Evolutionary conservation across 2,329 filamentous ascomycete genomes (phyloP).

Genomic region (Colletotrichum chrysophilum): DNA sequence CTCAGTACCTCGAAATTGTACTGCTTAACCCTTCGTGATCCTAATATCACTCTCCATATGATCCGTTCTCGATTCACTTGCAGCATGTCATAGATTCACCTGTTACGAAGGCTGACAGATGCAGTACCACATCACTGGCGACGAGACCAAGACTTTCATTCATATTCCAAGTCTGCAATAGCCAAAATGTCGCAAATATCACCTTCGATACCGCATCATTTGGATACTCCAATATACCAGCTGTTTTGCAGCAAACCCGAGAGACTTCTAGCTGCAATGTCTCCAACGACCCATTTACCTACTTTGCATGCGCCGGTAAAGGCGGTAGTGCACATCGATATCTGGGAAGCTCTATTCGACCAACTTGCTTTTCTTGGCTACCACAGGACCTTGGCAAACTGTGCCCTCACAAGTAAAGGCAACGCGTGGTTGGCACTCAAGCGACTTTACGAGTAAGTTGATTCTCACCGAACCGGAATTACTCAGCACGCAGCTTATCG

Average conservation of each 20-base stretch:
- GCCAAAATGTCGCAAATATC: not conserved
- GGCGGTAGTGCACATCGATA: not conserved
- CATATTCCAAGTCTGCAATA: not conserved
- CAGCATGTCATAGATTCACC: not conserved
- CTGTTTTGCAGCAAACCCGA: not conserved
- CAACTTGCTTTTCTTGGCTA: not conserved
- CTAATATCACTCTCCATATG: rapidly evolving
- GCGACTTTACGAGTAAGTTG: not conserved
- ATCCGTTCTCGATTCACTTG: not conserved
- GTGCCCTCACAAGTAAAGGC: not conserved
- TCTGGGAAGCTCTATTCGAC: not conserved
- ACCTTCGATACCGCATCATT: not conserved
- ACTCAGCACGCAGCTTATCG: rapidly evolving
- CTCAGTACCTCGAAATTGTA: rapidly evolving
- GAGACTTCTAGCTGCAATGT: not conserved
- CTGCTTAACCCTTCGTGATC: not conserved
- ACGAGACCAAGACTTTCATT: not conserved
- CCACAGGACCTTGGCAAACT: not conserved
- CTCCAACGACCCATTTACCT: not conserved
- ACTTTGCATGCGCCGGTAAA: not conserved
- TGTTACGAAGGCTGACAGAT: rapidly evolving
- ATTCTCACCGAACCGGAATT: not conserved
- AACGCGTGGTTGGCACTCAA: not conserved
- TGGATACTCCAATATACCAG: not conserved
- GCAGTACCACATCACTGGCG: not conserved